These are phyloP conservation scores for Hypoxylon sp. DNA, from an alignment of 2,329 filamentous ascomycete genomes.

Conservation along the genomic window DNA sequence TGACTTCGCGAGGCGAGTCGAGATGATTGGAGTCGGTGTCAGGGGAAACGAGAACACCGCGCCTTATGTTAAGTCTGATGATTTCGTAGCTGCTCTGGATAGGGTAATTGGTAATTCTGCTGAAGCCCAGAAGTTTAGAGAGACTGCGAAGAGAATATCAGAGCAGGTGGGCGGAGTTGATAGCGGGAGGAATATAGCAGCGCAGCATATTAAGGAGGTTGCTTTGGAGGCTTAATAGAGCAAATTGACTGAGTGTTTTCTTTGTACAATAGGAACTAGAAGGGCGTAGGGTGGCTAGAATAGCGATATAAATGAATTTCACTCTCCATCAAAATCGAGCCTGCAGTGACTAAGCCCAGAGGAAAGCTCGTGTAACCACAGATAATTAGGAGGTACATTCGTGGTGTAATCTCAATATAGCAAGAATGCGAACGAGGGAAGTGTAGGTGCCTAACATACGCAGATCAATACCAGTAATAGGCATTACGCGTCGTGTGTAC, in stretches of 20 bases:
- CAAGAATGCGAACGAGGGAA: background rate
- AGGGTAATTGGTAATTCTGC: background rate
- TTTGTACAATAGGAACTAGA: background rate
- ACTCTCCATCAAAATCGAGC: background rate
- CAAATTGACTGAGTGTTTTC: background rate
- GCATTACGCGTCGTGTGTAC: background rate
- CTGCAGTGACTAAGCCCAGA: background rate
- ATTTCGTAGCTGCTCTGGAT: constrained; percentile 9
- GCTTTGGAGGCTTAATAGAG: constrained; percentile 7
- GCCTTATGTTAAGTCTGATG: constrained; percentile 14
- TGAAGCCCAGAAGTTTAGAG: constrained; percentile 15
- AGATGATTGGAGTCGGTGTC: constrained; percentile 18
- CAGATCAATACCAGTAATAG: background rate
- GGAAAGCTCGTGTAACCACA: background rate
- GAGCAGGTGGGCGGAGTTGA: constrained; percentile 10
- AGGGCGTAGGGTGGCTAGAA: background rate
- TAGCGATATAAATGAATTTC: background rate
- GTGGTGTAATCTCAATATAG: background rate
- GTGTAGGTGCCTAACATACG: background rate
- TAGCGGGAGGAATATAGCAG: constrained; percentile 12
- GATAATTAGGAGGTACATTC: too few relatives aligned
- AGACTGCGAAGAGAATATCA: constrained; percentile 20
- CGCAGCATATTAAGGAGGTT: constrained; percentile 14
- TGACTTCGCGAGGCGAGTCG: constrained; percentile 18
- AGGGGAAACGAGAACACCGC: constrained; percentile 8